These are phyloP conservation scores for Colletotrichum sublineola DNA, from an alignment of 2,329 filamentous ascomycete genomes.

Conservation along the genomic window DNA sequence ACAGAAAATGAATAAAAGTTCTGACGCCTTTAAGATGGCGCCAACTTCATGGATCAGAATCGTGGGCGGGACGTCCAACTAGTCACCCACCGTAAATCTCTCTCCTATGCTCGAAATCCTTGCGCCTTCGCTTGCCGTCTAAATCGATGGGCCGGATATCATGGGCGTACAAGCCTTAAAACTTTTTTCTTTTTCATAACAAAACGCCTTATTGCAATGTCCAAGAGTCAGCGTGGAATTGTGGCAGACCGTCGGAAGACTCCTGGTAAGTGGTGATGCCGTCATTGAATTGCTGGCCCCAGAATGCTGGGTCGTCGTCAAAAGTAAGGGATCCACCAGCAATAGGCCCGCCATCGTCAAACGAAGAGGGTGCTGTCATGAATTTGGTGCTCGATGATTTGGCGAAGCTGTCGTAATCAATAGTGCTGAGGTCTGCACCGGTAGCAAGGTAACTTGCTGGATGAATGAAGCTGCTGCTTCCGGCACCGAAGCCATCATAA, in stretches of 20 bases:
- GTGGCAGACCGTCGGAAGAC: slow-evolving; percentile 46
- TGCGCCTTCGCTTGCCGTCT: slow-evolving; percentile 41
- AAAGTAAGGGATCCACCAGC: slow-evolving; percentile 60
- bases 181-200: slow-evolving; percentile 3
- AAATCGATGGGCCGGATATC: slow-evolving; percentile 37
- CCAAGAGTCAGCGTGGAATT: slow-evolving; percentile 37
- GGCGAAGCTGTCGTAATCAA: slow-evolving; percentile 70
- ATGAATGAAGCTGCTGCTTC: slow-evolving; percentile 57
- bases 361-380: slow-evolving; percentile 55
- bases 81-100: slow-evolving; percentile 14
- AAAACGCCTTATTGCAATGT: slow-evolving; percentile 35
- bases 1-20: slow-evolving; percentile 1
- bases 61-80: slow-evolving; percentile 4
- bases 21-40: slow-evolving; percentile 13
- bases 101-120: slow-evolving; percentile 31
- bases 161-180: slow-evolving; percentile 32
- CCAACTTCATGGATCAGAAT: slow-evolving; percentile 29
- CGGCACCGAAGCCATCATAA: slow-evolving; percentile 61
- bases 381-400: slow-evolving; percentile 63
- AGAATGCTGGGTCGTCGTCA: slow-evolving; percentile 65
- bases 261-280: slow-evolving; percentile 49
- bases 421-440: slow-evolving; percentile 60
- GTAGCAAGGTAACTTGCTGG: slow-evolving; percentile 55
- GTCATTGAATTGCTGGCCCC: slow-evolving; percentile 61
- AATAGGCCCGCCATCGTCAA: slow-evolving; percentile 55